phyloP scores from a whole-genome alignment of 2,329 filamentous ascomycete species.

The Aspergillus ustus region DNA sequence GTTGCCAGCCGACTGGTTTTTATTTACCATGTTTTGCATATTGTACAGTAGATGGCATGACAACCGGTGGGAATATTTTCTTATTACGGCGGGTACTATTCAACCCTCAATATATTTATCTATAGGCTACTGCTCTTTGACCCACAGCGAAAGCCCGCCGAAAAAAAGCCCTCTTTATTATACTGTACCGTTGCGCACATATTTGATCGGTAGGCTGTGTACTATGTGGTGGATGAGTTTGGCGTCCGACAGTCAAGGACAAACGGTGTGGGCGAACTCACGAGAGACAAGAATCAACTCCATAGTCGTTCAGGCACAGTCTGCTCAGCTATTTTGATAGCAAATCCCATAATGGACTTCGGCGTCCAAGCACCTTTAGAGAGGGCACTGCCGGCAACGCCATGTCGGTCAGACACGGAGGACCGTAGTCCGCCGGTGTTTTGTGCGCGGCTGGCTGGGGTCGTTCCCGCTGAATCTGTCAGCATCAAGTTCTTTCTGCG shows the following conservation, averaged over 20 bases:
- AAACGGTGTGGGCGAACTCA: no score
- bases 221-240: not conserved
- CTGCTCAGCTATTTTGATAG: not conserved
- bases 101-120: not conserved
- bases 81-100: not conserved
- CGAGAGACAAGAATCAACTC: not conserved
- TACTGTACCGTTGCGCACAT: not conserved
- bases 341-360: not conserved
- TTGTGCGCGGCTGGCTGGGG: conserved; percentile 16
- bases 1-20: not conserved
- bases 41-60: not conserved
- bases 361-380: not conserved
- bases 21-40: not conserved
- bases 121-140: not conserved
- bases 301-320: not conserved
- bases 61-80: not conserved
- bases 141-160: not conserved
- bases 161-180: not conserved
- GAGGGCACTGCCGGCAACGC: not conserved
- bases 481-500: conserved; percentile 1
- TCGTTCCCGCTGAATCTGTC: conserved; percentile 11
- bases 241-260: no score
- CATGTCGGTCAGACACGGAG: not conserved
- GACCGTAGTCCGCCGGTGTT: conserved; percentile 18
- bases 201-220: not conserved